phyloP scores from a whole-genome alignment of 2,329 filamentous ascomycete genomes.

The Fusarium burgessii region DNA sequence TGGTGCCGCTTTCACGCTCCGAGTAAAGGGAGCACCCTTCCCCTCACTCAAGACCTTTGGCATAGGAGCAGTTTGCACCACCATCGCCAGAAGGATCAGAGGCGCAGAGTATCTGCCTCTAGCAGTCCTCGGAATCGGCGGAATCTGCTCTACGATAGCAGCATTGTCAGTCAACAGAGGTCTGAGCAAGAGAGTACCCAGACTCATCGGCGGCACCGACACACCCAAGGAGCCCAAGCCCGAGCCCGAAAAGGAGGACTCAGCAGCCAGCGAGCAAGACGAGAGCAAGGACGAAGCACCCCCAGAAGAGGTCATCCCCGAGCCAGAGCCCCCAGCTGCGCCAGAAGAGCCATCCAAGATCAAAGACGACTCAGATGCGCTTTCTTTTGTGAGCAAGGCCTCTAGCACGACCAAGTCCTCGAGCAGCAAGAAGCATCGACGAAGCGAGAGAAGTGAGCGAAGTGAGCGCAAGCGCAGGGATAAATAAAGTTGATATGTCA shows the following conservation, averaged over 20 bases:
- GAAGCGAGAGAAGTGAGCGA: slow-evolving; percentile 23
- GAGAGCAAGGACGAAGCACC: slow-evolving; percentile 20
- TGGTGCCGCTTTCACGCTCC: slow-evolving; percentile 21
- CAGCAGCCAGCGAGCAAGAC: slow-evolving; percentile 27
- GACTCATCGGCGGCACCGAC: slow-evolving; percentile 26
- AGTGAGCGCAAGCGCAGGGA: slow-evolving; percentile 36
- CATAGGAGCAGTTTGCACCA: slow-evolving; percentile 7
- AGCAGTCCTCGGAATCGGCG: slow-evolving; percentile 25
- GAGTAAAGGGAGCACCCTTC: slow-evolving; percentile 28
- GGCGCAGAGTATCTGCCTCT: slow-evolving; percentile 27
- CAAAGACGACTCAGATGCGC: slow-evolving; percentile 25
- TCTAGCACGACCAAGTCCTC: slow-evolving; percentile 26
- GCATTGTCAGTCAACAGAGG: slow-evolving; percentile 21
- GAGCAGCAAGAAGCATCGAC: slow-evolving; percentile 34
- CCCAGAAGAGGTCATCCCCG: slow-evolving; percentile 1
- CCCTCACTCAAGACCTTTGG: slow-evolving; percentile 22
- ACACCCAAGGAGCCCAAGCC: slow-evolving; percentile 23
- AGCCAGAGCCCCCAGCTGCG: not conserved
- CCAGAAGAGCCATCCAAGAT: slow-evolving; percentile 15
- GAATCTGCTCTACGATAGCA: slow-evolving; percentile 29
- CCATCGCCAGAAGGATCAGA: slow-evolving; percentile 16
- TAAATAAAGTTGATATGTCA: slow-evolving; percentile 21
- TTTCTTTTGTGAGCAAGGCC: slow-evolving; percentile 13
- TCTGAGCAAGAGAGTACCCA: slow-evolving; percentile 26
- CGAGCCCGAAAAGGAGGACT: slow-evolving; percentile 28